These are phyloP conservation scores for Prunus armeniaca DNA, from an alignment of 306 rosid species.

Conservation along the genomic window DNA sequence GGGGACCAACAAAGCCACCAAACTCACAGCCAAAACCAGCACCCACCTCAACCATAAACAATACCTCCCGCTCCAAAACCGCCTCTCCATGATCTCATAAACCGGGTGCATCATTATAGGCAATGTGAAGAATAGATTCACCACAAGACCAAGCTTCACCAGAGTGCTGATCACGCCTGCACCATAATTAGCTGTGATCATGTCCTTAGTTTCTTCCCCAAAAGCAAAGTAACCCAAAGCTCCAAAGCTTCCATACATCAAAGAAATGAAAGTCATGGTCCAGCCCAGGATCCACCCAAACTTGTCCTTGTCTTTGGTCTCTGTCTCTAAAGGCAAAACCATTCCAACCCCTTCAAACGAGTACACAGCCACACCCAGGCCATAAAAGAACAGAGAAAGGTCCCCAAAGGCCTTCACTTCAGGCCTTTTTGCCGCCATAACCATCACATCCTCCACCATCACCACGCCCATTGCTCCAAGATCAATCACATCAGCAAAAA, in stretches of 20 bases:
- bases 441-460: constrained; percentile 32
- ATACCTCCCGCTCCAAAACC: constrained; percentile 43
- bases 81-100: constrained; percentile 49
- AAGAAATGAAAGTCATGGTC: constrained; percentile 40
- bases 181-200: constrained; percentile 48
- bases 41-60: constrained; percentile 54
- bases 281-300: constrained; percentile 38
- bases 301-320: constrained; percentile 45
- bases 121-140: constrained; percentile 55
- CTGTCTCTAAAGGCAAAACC: constrained; percentile 57
- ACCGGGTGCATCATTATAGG: constrained; percentile 71
- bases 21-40: constrained; percentile 37
- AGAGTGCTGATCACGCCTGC: constrained; percentile 36
- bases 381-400: constrained; percentile 44
- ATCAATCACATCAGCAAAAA: constrained; percentile 53
- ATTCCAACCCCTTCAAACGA: constrained; percentile 56
- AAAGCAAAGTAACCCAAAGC: constrained; percentile 54
- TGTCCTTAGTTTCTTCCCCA: constrained; percentile 47
- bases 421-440: constrained; percentile 15
- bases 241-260: constrained; percentile 46
- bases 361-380: constrained; percentile 51
- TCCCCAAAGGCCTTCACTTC: constrained; percentile 36
- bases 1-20: constrained; percentile 48
- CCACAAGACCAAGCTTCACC: constrained; percentile 50
- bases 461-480: constrained; percentile 55